Evolutionary conservation across 2,329 filamentous ascomycete genomes (phyloP).

Genomic region (Balansia obtecta): DNA sequence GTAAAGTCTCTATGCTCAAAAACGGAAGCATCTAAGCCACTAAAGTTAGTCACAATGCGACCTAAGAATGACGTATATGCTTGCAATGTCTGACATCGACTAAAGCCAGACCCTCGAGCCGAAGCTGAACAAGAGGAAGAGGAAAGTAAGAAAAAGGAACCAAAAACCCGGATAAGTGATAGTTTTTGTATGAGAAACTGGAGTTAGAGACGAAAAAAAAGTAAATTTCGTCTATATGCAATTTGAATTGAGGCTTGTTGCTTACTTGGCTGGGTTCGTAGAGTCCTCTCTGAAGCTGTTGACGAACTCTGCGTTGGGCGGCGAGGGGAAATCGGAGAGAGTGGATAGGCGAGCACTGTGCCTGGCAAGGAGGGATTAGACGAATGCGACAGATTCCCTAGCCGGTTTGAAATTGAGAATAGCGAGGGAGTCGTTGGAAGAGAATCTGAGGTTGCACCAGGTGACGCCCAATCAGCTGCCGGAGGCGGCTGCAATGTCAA

Average conservation of each 20-base stretch:
- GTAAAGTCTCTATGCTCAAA: not conserved
- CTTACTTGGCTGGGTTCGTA: constrained; percentile 5
- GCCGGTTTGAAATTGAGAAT: constrained; percentile 10
- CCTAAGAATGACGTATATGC: not conserved
- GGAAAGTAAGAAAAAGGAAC: not conserved
- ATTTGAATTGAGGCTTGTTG: not conserved
- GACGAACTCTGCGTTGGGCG: constrained; percentile 3
- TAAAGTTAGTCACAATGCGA: not conserved
- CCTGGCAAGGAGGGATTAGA: constrained; percentile 9
- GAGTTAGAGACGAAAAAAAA: not conserved
- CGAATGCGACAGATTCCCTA: constrained; percentile 11
- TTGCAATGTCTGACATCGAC: not conserved
- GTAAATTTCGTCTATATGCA: not conserved
- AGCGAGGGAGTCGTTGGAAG: constrained; percentile 9
- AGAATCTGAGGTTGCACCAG: constrained; percentile 10
- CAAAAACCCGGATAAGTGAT: too few relatives aligned
- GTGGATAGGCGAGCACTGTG: constrained; percentile 9
- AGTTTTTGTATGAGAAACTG: too few relatives aligned
- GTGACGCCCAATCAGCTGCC: constrained; percentile 5
- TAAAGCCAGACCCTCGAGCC: too few relatives aligned
- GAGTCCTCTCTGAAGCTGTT: not conserved
- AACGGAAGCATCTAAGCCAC: not conserved
- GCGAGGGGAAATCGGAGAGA: constrained; percentile 2
- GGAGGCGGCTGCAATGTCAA: constrained; percentile 1
- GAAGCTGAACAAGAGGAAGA: not conserved